Evolutionary conservation across 129 eudicot genomes (phyloP).

Genomic region (Chrysanthemum makinoi): DNA sequence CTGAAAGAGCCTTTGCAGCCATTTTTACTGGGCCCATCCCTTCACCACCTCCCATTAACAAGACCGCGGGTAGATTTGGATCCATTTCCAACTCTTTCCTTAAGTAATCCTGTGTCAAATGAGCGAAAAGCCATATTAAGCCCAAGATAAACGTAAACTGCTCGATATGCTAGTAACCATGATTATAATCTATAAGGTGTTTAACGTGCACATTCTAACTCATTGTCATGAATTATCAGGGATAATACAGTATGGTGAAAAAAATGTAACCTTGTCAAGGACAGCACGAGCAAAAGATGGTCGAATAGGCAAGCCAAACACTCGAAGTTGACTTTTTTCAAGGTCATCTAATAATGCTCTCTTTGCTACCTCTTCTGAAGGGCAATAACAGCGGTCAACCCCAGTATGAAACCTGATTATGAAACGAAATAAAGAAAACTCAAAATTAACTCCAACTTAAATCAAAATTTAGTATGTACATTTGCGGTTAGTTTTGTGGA

Average conservation of each 20-base stretch:
- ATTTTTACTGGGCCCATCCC: constrained; percentile 98
- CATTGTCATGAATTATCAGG: neutral
- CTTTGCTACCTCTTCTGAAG: constrained; percentile 87
- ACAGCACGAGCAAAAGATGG: constrained; percentile 89
- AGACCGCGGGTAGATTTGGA: constrained; percentile 67
- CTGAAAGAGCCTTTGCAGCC: constrained; percentile 83
- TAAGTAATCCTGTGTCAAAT: constrained; percentile 50
- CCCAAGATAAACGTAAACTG: neutral
- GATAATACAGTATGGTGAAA: neutral
- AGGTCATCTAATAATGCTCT: constrained; percentile 74
- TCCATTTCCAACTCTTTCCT: constrained; percentile 81
- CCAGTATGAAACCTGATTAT: constrained; percentile 81
- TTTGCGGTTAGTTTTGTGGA: neutral
- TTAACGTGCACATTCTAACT: too few relatives aligned
- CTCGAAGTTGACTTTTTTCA: constrained; percentile 65
- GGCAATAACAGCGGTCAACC: constrained; percentile 86
- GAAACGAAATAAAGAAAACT: neutral
- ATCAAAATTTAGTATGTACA: neutral
- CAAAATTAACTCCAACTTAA: too few relatives aligned
- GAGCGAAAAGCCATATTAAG: neutral
- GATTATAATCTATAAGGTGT: too few relatives aligned
- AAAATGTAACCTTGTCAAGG: constrained; percentile 56
- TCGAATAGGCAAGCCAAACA: constrained; percentile 86
- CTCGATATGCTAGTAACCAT: too few relatives aligned
- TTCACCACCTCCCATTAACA: constrained; percentile 99